Evolutionary conservation across 2,329 filamentous ascomycete species (phyloP).

Genomic region (Tympanopsis confertula): DNA sequence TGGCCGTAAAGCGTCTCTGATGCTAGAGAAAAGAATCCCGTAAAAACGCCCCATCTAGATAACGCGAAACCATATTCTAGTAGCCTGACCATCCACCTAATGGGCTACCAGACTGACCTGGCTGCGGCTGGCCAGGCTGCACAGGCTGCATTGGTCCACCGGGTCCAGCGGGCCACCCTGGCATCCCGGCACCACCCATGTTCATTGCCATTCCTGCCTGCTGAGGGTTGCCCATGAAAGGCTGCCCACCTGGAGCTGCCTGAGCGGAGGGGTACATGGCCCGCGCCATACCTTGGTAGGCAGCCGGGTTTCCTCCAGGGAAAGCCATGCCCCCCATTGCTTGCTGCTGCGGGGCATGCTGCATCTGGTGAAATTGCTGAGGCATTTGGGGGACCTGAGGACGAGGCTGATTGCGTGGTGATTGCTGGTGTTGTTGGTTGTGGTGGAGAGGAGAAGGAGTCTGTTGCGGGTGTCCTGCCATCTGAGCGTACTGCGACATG

Average conservation of each 20-base stretch:
- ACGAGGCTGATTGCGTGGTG: conserved; percentile 25
- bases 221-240: conserved; percentile 19
- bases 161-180: conserved; percentile 20
- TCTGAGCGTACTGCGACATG: background rate
- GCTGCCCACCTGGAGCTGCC: conserved; percentile 15
- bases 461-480: background rate
- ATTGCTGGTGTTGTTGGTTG: conserved; percentile 23
- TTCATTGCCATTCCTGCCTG: conserved; percentile 21
- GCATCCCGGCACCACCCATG: conserved; percentile 17
- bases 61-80: too few relatives aligned
- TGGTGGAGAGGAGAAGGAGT: conserved; percentile 21
- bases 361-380: conserved; percentile 15
- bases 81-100: conserved; percentile 23
- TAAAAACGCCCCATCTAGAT: too few relatives aligned
- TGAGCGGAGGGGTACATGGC: conserved; percentile 23
- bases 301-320: conserved; percentile 16
- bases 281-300: conserved; percentile 19
- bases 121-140: conserved; percentile 19
- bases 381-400: conserved; percentile 20
- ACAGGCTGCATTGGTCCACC: conserved; percentile 13
- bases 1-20: too few relatives aligned
- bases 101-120: conserved; percentile 20
- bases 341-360: conserved; percentile 16
- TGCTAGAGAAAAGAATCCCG: too few relatives aligned
- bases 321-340: conserved; percentile 22